A percentile compares a stretch with the other conserved stretches of the same genome.
Conservation (phyloP, 2,329 filamentous ascomycete species). For the Xylaria sp. region DNA sequence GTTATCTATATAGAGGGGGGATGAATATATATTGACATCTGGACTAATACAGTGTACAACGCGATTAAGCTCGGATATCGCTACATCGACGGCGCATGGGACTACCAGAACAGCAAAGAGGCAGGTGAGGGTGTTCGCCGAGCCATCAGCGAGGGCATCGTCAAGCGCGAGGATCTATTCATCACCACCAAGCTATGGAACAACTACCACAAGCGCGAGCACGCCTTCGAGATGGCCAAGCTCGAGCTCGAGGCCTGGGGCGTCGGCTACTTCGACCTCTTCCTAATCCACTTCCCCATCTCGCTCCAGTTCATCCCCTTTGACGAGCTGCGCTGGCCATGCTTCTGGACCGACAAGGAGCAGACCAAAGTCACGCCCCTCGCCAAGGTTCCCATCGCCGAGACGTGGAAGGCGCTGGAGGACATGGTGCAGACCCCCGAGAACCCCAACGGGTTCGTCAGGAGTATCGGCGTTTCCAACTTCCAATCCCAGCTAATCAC, state of each 20-base stretch:
- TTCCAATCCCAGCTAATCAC: slow-evolving; percentile 81
- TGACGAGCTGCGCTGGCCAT: slow-evolving; percentile 54
- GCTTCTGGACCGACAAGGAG: slow-evolving; percentile 56
- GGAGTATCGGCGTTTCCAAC: slow-evolving; percentile 84
- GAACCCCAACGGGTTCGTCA: slow-evolving; percentile 70
- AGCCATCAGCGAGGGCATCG: slow-evolving; percentile 66
- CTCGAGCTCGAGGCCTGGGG: slow-evolving; percentile 71
- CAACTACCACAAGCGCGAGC: slow-evolving; percentile 69
- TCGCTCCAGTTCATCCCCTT: slow-evolving; percentile 58
- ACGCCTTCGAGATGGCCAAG: slow-evolving; percentile 70
- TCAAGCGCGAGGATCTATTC: slow-evolving; percentile 73
- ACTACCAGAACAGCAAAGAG: slow-evolving; percentile 73
- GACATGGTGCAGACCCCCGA: slow-evolving; percentile 68
- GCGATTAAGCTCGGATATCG: slow-evolving; percentile 66
- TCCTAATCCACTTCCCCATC: slow-evolving; percentile 72
- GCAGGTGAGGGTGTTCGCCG: slow-evolving; percentile 72
- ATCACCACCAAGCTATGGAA: slow-evolving; percentile 76
- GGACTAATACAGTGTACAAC: slow-evolving; percentile 67
- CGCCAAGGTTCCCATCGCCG: slow-evolving; percentile 76
- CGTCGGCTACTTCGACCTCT: slow-evolving; percentile 75
- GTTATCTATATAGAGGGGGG: too few species aligned
- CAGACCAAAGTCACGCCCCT: slow-evolving; percentile 58
- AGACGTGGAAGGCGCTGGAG: slow-evolving; percentile 88
- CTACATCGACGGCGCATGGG: slow-evolving; percentile 64
- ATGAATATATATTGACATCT: slow-evolving; percentile 52